Percentiles rank a stretch among this genome's conserved stretches.
These are phyloP conservation scores for Sordaria brevicollis DNA, from an alignment of 495 filamentous ascomycete genomes.

Conservation along the genomic window DNA sequence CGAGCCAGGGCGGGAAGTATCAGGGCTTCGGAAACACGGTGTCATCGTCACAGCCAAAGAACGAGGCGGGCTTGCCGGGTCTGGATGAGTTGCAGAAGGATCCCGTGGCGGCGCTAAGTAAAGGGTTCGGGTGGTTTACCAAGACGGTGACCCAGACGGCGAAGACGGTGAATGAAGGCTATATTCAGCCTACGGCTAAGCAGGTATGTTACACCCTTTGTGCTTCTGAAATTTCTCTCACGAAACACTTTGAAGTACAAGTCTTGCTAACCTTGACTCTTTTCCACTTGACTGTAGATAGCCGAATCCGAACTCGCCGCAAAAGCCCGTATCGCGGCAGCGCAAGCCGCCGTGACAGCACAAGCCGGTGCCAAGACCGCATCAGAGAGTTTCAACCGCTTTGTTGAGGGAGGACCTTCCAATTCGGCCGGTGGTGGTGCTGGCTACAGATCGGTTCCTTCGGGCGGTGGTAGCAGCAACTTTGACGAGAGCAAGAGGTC, in stretches of 20 bases:
- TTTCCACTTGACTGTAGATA: conserved; percentile 37
- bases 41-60: conserved; percentile 28
- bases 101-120: conserved; percentile 76
- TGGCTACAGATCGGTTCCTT: conserved; percentile 19
- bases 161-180: conserved; percentile 79
- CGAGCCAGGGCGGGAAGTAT: conserved; percentile 87
- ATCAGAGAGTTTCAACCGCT: conserved; percentile 65
- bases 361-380: conserved; percentile 57
- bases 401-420: conserved; percentile 52
- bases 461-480: conserved; percentile 1
- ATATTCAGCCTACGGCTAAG: conserved; percentile 82
- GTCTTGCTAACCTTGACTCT: background rate
- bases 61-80: conserved; percentile 41
- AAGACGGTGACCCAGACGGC: conserved; percentile 76
- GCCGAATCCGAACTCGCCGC: conserved; percentile 81
- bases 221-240: background rate
- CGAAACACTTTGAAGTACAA: background rate
- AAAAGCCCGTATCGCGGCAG: conserved; percentile 64
- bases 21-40: conserved; percentile 76
- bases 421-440: conserved; percentile 20
- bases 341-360: conserved; percentile 49
- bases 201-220: conserved; percentile 45
- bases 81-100: conserved; percentile 84
- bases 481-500: conserved; percentile 58
- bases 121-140: conserved; percentile 91